Conservation (phyloP, 1,284 basidiomycete species). For the Sanghuangporus weigelae region DNA sequence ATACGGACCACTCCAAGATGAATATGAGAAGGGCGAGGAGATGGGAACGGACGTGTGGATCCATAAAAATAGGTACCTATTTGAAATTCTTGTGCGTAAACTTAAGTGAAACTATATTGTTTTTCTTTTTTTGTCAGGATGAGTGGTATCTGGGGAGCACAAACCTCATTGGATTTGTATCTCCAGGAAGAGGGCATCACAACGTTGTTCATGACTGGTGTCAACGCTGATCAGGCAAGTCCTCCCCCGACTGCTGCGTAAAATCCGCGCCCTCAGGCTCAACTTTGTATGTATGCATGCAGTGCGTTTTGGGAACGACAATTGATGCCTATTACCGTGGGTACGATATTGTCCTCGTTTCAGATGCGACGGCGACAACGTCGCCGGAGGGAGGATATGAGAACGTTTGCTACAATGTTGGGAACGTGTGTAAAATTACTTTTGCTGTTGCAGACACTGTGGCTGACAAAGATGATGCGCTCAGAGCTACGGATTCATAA, state of each 20-base stretch:
- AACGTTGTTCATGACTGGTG: constrained; percentile 58
- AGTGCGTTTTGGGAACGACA: constrained; percentile 65
- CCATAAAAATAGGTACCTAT: constrained; percentile 57
- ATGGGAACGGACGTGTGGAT: constrained; percentile 64
- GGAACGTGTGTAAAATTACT: constrained; percentile 37
- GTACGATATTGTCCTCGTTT: constrained; percentile 54
- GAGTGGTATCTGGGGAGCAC: constrained; percentile 63
- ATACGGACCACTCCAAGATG: constrained; percentile 54
- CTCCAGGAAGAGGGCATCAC: constrained; percentile 58
- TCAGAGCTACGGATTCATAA: constrained; percentile 58
- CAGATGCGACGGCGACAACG: constrained; percentile 57
- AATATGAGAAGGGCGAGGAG: constrained; percentile 47
- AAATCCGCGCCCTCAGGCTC: not conserved
- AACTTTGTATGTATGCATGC: constrained; percentile 1
- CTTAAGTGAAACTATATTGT: not conserved
- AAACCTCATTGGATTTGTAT: constrained; percentile 53
- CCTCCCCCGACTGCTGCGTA: not conserved
- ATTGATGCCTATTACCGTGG: constrained; percentile 59
- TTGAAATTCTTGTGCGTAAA: not conserved
- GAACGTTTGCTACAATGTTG: constrained; percentile 53
- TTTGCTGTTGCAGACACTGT: not conserved
- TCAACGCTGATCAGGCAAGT: constrained; percentile 61
- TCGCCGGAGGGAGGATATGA: constrained; percentile 55
- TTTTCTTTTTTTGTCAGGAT: constrained; percentile 43
- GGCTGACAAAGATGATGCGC: not conserved